Base-by-base conservation (phyloP, 2,329 filamentous ascomycete genomes). In the Colletotrichum salicis region DNA sequence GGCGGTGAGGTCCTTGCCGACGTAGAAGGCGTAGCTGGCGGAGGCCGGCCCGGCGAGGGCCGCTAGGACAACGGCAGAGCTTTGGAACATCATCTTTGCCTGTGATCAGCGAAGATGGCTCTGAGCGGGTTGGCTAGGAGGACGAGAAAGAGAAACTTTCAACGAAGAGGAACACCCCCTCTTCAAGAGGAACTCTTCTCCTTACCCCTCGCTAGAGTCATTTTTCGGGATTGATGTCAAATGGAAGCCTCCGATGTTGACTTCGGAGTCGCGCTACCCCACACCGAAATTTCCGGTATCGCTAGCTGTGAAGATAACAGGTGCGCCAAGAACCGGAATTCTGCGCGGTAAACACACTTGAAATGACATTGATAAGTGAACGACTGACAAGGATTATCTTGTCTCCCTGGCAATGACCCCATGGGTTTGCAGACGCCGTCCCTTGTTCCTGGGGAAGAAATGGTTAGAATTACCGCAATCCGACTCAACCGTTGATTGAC, bases 1-100 rank as follows among this genome's bases (percentile, higher is more conserved):
- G 15, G 79, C 76, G 0, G 84, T 85, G 71, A 86, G 80, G 51
- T 80, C 78, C 71, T 84, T 84, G 71, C 84, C 84, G 22, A 86
- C 83, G 64, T 85, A 86, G 76, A 86, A 85, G 15, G 82, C 83
- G 75, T 86, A 85, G 77, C 84, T 86, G n/a, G 82, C 82, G n/a
- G 61, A 58, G 24, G 72, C 72, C 8, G 74, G 70, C 7, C 73
- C 45, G 11, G 74, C 65, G 37, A 76, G 71, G 71, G 52, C 67
- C 13, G 67, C 71, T 52, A 73, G 54, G 2, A 71, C 31, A 45
- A 64, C 65, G 45, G 64, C 64, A 37, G 65, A 70, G 59, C 27
- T 51, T 51, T 70, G 65, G 45, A 69, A 61, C 55, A 70, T 64
- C 70, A 57, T 69, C 69, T 69, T 29, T 13, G 27, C 19, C 60